Evolutionary conservation across 2,329 filamentous ascomycete genomes (phyloP), one percentile per base, ranked within the genome.

Genomic region (Claviceps sp.): DNA sequence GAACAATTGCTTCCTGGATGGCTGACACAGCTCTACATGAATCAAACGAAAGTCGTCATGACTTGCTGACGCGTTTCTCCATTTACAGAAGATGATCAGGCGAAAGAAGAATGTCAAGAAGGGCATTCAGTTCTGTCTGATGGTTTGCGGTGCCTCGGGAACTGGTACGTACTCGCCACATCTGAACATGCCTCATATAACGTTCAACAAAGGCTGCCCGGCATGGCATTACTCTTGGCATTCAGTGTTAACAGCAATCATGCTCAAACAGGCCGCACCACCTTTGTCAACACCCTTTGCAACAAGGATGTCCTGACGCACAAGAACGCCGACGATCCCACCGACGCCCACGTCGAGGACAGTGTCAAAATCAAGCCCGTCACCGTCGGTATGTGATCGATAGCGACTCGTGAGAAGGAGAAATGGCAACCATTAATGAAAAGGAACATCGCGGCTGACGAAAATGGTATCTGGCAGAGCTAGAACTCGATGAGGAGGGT

Each of bases 91-190:
- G 73, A 93, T 95, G 87, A 90, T 96, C 70, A 90, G 93, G 75
- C 86, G 89, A 74, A 98, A 98, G 91, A 98, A 98, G 87, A 97
- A 98, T 81, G 91, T 98, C 76, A 96, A 96, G 87, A 96, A 96
- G 82, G 93, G 93, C 69, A 97, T 98, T 68, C 93, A 98, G 80
- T 98, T 98, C 78, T 97, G 90, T 73, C 75, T 98, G 81, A 98
- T 98, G 93, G 93, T 98, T 66, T 97, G 93, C 70, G 93, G 93
- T 77, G 93, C 93, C 69, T 97, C 91, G 63, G 93, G 93, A 72
- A 97, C 93, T 73, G 93, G 89, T 95, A 82, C 66, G 80, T 74
- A 54, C 55, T 42, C 5, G 17, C 39, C 47, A 38, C 22, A 38
- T 24, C 40, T 19, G 22, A 19, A 41, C 47, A 19, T 30, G 22